Evolutionary conservation across 2,329 filamentous ascomycete species (phyloP).

Genomic region (Fusarium pilosicola): DNA sequence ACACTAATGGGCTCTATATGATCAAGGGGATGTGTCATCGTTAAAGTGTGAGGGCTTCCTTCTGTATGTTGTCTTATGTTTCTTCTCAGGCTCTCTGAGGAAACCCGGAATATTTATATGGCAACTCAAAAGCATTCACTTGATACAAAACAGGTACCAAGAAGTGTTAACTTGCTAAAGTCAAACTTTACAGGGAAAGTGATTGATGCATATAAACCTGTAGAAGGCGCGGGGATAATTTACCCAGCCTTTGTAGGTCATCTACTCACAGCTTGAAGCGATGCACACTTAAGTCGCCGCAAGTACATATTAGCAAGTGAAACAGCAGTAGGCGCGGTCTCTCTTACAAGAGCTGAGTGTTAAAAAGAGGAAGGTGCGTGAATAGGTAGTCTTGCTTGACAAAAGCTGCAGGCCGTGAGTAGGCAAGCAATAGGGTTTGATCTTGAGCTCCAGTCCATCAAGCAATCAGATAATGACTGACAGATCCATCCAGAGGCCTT

Average conservation of each 20-base stretch:
- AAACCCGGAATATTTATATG: background rate
- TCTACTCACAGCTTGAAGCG: background rate
- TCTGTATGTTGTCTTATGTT: background rate
- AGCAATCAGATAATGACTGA: background rate
- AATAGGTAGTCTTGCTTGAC: background rate
- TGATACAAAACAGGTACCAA: no score
- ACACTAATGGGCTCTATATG: background rate
- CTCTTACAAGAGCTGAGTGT: background rate
- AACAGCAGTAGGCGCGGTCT: background rate
- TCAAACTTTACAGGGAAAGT: background rate
- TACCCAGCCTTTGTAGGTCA: background rate
- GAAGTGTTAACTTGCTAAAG: background rate
- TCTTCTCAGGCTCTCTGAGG: background rate
- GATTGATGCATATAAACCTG: no score
- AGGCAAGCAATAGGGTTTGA: background rate
- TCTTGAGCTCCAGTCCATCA: background rate
- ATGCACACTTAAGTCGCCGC: no score
- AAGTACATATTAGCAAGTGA: background rate
- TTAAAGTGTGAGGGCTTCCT: background rate
- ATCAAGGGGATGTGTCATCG: fast-evolving
- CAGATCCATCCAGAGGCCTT: background rate
- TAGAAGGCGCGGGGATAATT: background rate
- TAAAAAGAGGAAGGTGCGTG: background rate
- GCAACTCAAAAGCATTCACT: background rate
- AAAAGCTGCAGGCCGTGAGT: background rate